Conservation (phyloP, 2,329 filamentous ascomycete species). For the Lachnellula subtilissima region DNA sequence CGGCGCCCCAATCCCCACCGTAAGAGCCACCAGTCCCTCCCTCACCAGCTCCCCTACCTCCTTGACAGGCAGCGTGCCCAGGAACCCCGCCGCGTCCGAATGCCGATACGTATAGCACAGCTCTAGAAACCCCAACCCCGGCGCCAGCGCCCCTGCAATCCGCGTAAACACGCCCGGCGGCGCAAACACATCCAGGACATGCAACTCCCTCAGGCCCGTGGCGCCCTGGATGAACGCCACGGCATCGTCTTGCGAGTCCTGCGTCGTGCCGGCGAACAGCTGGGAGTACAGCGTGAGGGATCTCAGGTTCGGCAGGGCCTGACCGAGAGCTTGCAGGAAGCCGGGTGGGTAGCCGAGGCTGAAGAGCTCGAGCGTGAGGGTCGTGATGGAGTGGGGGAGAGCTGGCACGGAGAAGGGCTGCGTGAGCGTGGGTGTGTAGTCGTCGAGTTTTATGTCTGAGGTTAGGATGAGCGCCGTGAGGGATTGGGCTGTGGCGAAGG, state of each 20-base stretch:
- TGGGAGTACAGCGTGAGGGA: conserved; percentile 42
- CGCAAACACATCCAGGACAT: conserved; percentile 44
- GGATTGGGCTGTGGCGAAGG: conserved; percentile 32
- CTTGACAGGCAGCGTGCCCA: conserved; percentile 9
- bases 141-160: conserved; percentile 21
- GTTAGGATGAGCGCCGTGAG: conserved; percentile 42
- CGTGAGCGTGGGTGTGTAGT: conserved; percentile 38
- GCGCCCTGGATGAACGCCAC: conserved; percentile 34
- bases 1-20: conserved; percentile 13
- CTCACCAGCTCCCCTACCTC: conserved; percentile 16
- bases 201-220: conserved; percentile 36
- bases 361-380: conserved; percentile 45
- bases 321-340: conserved; percentile 38
- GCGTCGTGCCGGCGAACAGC: conserved; percentile 40
- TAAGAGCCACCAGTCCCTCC: conserved; percentile 14
- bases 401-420: conserved; percentile 33
- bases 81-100: conserved; percentile 24
- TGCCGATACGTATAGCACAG: conserved; percentile 43
- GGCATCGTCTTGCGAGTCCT: conserved; percentile 36
- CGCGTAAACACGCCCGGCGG: conserved; percentile 36
- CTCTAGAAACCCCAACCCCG: conserved; percentile 40
- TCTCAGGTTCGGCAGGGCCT: conserved; percentile 37
- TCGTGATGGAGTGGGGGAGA: conserved; percentile 37
- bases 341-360: conserved; percentile 41
- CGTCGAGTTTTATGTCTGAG: conserved; percentile 42